Evolutionary conservation across 257 asterid genomes (phyloP), one percentile per base, ranked within the genome.

Genomic region (Haberlea rhodopensis): DNA sequence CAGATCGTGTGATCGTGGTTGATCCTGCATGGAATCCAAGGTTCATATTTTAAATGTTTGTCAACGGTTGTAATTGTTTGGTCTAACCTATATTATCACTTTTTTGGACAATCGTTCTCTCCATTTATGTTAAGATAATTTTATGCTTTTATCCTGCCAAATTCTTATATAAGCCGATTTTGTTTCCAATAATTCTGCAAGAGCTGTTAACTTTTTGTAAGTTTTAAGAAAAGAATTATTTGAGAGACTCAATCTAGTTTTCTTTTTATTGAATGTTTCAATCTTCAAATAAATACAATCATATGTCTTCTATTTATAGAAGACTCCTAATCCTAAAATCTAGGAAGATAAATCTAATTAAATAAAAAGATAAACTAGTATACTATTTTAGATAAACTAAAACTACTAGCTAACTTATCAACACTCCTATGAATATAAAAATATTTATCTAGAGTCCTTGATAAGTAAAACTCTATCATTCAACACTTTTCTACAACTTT

Each of bases 11-110:
- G 58, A 92, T 92, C 71, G 98, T 92, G 70, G 91, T 80, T 60
- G 98, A 92, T 78, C 98, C 98, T 28, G 98, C 98, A 64, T 92
- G 98, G 98, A 92, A 92, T 66, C 98, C 98, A 19, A 92, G 98
- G 98, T 89, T 60, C 43, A 64, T 65, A 22, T 58, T 65, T 67
- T 19, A 53, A 53, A 49, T 24, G 11, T 21, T 43, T 40, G 55
- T 19, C 62, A 16, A 54, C 49, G 51, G 1, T 63, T 53, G 11
- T 60, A 60, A 27, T 62, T 24, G 32, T n/a, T 55, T 16, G 54
- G 63, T 19, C 21, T 52, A 46, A 34, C 54, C 20, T 46, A 32
- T 31, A 16, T 62, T 26, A 55, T 62, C 8, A 11, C 15, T 46
- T 8, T 48, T 31, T 45, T 29, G 19, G 24, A 15, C 18, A 21